phyloP scores from a whole-genome alignment of 2,329 filamentous ascomycete species.

The Cryphonectria carpinicola region DNA sequence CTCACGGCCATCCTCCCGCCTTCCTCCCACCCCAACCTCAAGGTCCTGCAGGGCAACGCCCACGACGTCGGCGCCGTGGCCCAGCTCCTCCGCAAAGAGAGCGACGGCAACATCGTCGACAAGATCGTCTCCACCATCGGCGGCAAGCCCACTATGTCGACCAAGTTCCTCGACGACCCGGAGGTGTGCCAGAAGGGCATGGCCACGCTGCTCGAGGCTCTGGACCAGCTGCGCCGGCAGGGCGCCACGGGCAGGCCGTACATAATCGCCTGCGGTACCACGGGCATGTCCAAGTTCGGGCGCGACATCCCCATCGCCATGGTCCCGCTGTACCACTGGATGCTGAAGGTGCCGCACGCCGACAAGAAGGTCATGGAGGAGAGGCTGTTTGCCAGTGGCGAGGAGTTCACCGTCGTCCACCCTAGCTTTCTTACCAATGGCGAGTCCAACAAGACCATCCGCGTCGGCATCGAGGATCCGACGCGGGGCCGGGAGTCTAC shows the following conservation, averaged over 20 bases:
- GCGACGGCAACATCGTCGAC: slow-evolving; percentile 44
- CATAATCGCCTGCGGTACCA: slow-evolving; percentile 46
- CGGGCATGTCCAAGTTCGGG: slow-evolving; percentile 44
- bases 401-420: slow-evolving; percentile 39
- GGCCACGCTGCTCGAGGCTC: slow-evolving; percentile 44
- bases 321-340: slow-evolving; percentile 45
- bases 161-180: slow-evolving; percentile 47
- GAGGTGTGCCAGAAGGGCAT: slow-evolving; percentile 54
- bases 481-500: slow-evolving; percentile 37
- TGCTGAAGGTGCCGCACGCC: slow-evolving; percentile 43
- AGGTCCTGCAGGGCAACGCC: slow-evolving; percentile 52
- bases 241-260: slow-evolving; percentile 39
- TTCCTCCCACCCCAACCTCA: slow-evolving; percentile 42
- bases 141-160: slow-evolving; percentile 36
- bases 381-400: slow-evolving; percentile 34
- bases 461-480: slow-evolving; percentile 47
- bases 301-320: slow-evolving; percentile 47
- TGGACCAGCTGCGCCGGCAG: slow-evolving; percentile 37
- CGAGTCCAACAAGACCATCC: slow-evolving; percentile 35
- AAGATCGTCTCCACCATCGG: slow-evolving; percentile 55
- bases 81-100: slow-evolving; percentile 37
- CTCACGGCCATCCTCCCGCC: slow-evolving; percentile 44
- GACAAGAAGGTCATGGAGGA: slow-evolving; percentile 53
- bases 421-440: slow-evolving; percentile 38
- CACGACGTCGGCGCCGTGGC: slow-evolving; percentile 45